Evolutionary conservation across 139 green algal genomes (phyloP).

Genomic region (Coelastrella sp.): DNA sequence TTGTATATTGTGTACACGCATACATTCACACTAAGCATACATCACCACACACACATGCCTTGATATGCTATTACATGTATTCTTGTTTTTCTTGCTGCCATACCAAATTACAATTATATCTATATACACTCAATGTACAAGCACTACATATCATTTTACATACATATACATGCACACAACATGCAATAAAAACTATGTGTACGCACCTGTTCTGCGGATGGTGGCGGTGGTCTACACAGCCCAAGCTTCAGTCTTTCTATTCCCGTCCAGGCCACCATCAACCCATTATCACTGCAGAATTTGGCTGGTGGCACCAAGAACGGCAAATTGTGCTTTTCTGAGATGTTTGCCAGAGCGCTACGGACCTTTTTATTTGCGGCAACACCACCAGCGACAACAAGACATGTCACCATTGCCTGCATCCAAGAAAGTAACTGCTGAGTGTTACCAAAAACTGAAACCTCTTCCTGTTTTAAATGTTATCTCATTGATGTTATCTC

Average conservation of each 20-base stretch:
- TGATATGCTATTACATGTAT: too few species aligned
- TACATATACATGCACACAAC: too few species aligned
- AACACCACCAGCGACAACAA: slow-evolving; percentile 85
- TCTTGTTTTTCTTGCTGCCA: too few species aligned
- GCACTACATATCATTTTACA: too few species aligned
- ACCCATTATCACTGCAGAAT: slow-evolving; percentile 96
- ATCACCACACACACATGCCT: too few species aligned
- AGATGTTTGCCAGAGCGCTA: slow-evolving; percentile 63
- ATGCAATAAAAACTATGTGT: slow-evolving; percentile 10
- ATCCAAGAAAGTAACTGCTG: neutral
- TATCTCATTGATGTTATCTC: too few species aligned
- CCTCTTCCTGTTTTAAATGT: too few species aligned
- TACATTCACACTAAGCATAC: too few species aligned
- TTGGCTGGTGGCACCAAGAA: slow-evolving; percentile 83
- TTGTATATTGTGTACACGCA: neutral
- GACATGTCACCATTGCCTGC: slow-evolving; percentile 75
- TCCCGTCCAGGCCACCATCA: slow-evolving; percentile 96
- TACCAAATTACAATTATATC: too few species aligned
- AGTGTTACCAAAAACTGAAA: neutral
- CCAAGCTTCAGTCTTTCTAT: slow-evolving; percentile 57
- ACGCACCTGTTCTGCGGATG: slow-evolving; percentile 17
- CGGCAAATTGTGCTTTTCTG: slow-evolving; percentile 61
- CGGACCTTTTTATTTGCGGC: slow-evolving; percentile 88
- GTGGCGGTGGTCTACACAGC: slow-evolving; percentile 49
- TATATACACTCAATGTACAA: too few species aligned